These are phyloP conservation scores for Heliosperma pusillum DNA, from an alignment of 148 eudicot genomes.

Conservation along the genomic window DNA sequence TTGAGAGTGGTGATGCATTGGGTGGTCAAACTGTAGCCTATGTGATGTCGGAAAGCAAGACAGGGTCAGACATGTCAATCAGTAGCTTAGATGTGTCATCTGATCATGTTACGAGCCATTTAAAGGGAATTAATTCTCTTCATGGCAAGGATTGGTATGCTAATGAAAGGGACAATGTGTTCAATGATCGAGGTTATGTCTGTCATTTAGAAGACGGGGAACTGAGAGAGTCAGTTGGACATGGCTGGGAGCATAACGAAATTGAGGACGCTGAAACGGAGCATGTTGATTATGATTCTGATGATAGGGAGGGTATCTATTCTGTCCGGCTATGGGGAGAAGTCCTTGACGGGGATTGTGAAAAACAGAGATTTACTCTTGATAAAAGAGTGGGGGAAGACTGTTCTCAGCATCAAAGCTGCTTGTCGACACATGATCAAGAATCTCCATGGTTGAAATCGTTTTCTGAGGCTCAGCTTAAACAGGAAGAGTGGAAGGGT, in stretches of 20 bases:
- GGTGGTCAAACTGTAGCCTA: background rate
- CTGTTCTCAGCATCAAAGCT: slow-evolving; percentile 8
- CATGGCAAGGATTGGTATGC: background rate
- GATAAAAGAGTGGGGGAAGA: background rate
- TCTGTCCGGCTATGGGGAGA: slow-evolving; percentile 28
- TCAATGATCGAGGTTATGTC: slow-evolving; percentile 43
- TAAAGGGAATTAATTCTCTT: background rate
- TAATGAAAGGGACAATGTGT: slow-evolving; percentile 14
- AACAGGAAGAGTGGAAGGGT: slow-evolving; percentile 17
- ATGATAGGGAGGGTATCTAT: slow-evolving; percentile 36
- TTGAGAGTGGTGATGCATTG: background rate
- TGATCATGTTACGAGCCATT: background rate
- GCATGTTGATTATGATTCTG: slow-evolving; percentile 51
- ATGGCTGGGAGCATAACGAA: slow-evolving; percentile 48
- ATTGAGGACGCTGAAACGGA: slow-evolving; percentile 44
- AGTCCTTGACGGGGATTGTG: slow-evolving; percentile 30
- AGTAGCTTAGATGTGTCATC: slow-evolving; percentile 1
- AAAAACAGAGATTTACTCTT: background rate
- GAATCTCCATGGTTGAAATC: slow-evolving; percentile 13
- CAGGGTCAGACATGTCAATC: background rate
- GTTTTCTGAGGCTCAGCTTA: background rate
- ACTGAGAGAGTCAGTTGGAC: slow-evolving; percentile 42
- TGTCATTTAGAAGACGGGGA: slow-evolving; percentile 82
- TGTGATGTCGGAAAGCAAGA: background rate
- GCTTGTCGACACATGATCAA: slow-evolving; percentile 14